These are phyloP conservation scores for Vachellia collinsii DNA, from an alignment of 306 rosid species.

Conservation along the genomic window DNA sequence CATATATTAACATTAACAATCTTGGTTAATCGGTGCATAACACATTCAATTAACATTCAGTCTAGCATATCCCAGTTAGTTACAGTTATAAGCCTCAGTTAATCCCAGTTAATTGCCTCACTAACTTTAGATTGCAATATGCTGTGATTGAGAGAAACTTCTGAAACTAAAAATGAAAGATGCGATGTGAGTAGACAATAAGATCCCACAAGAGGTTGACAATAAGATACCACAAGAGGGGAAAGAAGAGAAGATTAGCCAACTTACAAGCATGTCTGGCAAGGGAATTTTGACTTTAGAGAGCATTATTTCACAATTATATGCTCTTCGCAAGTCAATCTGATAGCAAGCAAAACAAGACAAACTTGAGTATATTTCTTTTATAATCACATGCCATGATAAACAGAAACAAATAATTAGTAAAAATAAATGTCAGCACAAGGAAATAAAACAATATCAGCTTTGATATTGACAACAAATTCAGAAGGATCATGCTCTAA, in stretches of 20 bases:
- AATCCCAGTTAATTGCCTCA: too few species aligned
- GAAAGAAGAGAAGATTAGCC: constrained; percentile 22
- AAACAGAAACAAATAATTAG: neutral
- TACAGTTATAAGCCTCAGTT: too few species aligned
- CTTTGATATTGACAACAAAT: constrained; percentile 21
- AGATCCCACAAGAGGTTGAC: constrained; percentile 1
- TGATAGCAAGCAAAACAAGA: constrained; percentile 16
- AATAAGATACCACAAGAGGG: neutral
- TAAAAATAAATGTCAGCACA: neutral
- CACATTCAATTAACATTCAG: too few species aligned
- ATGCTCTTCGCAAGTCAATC: constrained; percentile 62
- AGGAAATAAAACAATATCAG: neutral
- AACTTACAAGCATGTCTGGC: constrained; percentile 64
- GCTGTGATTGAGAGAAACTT: constrained; percentile 25
- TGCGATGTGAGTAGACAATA: constrained; percentile 22
- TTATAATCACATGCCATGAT: constrained; percentile 24
- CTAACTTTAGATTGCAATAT: constrained; percentile 19
- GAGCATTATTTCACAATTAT: constrained; percentile 64
- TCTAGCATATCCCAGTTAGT: too few species aligned
- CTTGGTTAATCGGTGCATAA: too few species aligned
- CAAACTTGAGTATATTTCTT: neutral
- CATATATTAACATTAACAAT: too few species aligned
- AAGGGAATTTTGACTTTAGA: constrained; percentile 59
- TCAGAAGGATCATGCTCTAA: constrained; percentile 21
- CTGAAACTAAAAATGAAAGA: constrained; percentile 24